Evolutionary conservation across 805 yeast genomes (phyloP).

Genomic region (Metschnikowia dekortorum): DNA sequence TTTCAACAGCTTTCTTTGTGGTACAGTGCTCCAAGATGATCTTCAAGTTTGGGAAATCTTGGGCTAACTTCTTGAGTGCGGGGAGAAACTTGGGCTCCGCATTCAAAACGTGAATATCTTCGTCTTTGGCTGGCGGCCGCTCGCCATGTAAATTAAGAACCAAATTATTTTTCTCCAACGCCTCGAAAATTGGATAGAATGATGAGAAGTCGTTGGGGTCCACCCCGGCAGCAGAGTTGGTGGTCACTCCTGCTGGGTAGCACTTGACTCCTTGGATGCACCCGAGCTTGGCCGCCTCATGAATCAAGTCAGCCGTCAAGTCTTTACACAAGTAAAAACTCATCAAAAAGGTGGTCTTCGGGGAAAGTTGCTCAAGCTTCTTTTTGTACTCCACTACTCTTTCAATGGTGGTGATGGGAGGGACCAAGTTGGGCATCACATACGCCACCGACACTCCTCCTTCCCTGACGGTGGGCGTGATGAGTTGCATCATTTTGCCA

Average conservation of each 20-base stretch:
- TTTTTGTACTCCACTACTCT: conserved; percentile 67
- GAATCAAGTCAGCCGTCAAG: conserved; percentile 81
- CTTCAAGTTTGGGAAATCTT: conserved; percentile 78
- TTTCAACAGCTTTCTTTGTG: conserved; percentile 79
- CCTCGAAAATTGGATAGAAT: conserved; percentile 86
- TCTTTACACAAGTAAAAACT: conserved; percentile 76
- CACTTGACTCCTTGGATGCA: conserved; percentile 87
- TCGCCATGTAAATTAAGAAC: conserved; percentile 94
- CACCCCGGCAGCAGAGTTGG: conserved; percentile 89
- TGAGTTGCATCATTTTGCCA: conserved; percentile 86
- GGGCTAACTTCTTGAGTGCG: conserved; percentile 71
- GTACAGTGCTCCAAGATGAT: conserved; percentile 95
- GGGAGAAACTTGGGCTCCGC: conserved; percentile 94
- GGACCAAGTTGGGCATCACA: conserved; percentile 93
- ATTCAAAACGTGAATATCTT: conserved; percentile 80
- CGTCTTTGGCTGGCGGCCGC: conserved; percentile 58
- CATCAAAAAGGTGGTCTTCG: conserved; percentile 86
- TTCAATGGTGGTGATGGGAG: conserved; percentile 80
- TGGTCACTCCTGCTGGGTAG: conserved; percentile 99
- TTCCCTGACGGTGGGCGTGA: conserved; percentile 81
- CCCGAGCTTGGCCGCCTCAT: conserved; percentile 65
- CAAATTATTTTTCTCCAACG: conserved; percentile 73
- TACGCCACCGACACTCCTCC: conserved; percentile 93
- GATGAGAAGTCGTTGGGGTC: conserved; percentile 86
- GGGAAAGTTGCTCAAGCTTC: conserved; percentile 60